phyloP scores from a whole-genome alignment of 2,329 filamentous ascomycete genomes.

The Hypoxylon sp. region DNA sequence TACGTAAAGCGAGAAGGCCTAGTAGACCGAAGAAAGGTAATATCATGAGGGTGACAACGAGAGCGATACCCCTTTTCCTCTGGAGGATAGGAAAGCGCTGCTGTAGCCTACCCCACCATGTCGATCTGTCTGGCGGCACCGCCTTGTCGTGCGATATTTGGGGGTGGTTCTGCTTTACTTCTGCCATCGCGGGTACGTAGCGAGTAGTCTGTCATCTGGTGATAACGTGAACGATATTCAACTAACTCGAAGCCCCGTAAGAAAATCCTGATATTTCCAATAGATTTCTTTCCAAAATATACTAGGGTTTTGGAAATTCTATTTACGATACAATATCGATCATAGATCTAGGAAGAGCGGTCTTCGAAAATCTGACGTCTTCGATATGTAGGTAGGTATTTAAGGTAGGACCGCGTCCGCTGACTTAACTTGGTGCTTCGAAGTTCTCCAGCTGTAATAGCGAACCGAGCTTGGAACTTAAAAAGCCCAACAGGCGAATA shows the following conservation, averaged over 20 bases:
- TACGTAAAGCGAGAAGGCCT: conserved; percentile 53
- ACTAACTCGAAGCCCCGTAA: background rate
- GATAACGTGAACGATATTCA: conserved; percentile 1
- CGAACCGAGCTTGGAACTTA: conserved; percentile 11
- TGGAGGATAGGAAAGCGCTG: conserved; percentile 50
- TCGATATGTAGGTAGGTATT: conserved; percentile 11
- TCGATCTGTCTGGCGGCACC: conserved; percentile 27
- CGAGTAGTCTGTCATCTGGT: conserved; percentile 31
- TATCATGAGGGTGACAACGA: conserved; percentile 51
- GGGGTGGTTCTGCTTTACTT: conserved; percentile 33
- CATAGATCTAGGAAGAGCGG: background rate
- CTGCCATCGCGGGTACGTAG: conserved; percentile 32
- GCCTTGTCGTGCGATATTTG: conserved; percentile 23
- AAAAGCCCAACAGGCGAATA: conserved; percentile 22
- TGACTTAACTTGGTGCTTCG: conserved; percentile 1
- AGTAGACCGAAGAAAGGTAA: conserved; percentile 53
- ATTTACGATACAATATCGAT: background rate
- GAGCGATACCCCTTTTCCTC: conserved; percentile 50
- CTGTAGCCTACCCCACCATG: conserved; percentile 45
- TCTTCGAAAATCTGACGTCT: background rate
- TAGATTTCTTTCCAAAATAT: background rate
- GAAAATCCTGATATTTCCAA: background rate
- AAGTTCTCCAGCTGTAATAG: conserved; percentile 12
- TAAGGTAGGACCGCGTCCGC: background rate
- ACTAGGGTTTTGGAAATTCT: background rate